phyloP scores from a whole-genome alignment of 805 yeast species.

The Candida ascalaphidarum region DNA sequence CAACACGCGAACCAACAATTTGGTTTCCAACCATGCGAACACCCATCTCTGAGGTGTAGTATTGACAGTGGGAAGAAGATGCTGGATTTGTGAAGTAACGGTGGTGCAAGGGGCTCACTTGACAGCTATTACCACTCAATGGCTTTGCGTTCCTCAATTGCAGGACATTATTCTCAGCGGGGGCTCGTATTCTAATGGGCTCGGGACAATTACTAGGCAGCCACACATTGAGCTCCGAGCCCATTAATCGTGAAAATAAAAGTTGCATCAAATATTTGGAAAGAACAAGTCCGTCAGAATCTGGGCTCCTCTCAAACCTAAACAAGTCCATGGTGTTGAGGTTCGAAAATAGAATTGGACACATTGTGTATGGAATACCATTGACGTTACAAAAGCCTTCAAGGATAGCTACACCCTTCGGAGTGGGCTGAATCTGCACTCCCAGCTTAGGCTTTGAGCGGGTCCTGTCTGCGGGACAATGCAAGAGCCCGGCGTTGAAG shows the following conservation, averaged over 20 bases:
- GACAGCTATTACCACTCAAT: not conserved
- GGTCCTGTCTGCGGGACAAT: slow-evolving; percentile 71
- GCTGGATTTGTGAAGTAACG: slow-evolving; percentile 82
- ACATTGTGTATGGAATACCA: slow-evolving; percentile 36
- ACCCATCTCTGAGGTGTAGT: slow-evolving; percentile 61
- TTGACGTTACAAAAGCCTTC: slow-evolving; percentile 48
- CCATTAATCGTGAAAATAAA: slow-evolving; percentile 56
- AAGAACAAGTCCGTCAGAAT: slow-evolving; percentile 49
- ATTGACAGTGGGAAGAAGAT: slow-evolving; percentile 73
- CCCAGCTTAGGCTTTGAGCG: slow-evolving; percentile 34
- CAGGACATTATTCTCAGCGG: not conserved
- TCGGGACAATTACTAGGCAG: slow-evolving; percentile 47
- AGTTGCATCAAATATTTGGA: slow-evolving; percentile 60
- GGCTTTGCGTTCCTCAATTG: too few species aligned
- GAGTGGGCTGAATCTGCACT: slow-evolving; percentile 68
- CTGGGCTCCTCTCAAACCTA: slow-evolving; percentile 53
- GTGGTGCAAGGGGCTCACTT: slow-evolving; percentile 65
- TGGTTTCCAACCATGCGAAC: slow-evolving; percentile 47
- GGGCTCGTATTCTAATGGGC: slow-evolving; percentile 2
- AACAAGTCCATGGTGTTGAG: slow-evolving; percentile 70
- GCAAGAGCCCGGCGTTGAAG: slow-evolving; percentile 56
- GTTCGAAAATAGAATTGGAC: slow-evolving; percentile 42
- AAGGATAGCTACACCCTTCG: slow-evolving; percentile 76
- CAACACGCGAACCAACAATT: slow-evolving; percentile 15
- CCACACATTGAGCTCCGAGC: slow-evolving; percentile 66